phyloP scores from a whole-genome alignment of 805 yeast species.

The Saccharomycopsis malanga region DNA sequence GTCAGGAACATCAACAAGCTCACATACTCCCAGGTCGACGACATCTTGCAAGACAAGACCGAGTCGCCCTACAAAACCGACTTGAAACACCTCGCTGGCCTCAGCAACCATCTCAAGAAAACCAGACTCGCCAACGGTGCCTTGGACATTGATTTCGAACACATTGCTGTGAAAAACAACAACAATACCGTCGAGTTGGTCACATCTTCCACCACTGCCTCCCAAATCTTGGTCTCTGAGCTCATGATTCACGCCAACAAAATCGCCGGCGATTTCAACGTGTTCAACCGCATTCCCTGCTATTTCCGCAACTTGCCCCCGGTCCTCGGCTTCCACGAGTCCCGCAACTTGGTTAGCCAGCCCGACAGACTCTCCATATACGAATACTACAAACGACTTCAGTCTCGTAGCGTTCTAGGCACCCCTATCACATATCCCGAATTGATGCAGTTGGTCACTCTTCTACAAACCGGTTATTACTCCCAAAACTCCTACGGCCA shows the following conservation, averaged over 20 bases:
- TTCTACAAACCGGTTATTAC: conserved; percentile 47
- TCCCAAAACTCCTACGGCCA: conserved; percentile 44
- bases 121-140: conserved; percentile 36
- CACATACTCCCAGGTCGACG: conserved; percentile 61
- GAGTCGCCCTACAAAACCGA: conserved; percentile 26
- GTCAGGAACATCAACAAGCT: conserved; percentile 42
- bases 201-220: conserved; percentile 31
- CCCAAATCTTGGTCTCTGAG: conserved; percentile 69
- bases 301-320: conserved; percentile 35
- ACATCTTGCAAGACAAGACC: conserved; percentile 33
- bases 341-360: conserved; percentile 13
- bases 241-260: conserved; percentile 75
- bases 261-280: conserved; percentile 45
- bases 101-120: conserved; percentile 28
- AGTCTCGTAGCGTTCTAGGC: conserved; percentile 16
- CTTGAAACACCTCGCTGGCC: conserved; percentile 30
- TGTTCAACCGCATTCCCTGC: conserved; percentile 40
- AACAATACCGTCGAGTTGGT: conserved; percentile 13
- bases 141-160: conserved; percentile 26
- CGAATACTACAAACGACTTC: background rate
- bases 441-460: conserved; percentile 38
- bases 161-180: background rate
- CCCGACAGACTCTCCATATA: conserved; percentile 1
- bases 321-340: conserved; percentile 25
- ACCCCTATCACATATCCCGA: conserved; percentile 26